Base-by-base conservation (phyloP, 1,139 yeast species). In the Magnusiomyces ingens region DNA sequence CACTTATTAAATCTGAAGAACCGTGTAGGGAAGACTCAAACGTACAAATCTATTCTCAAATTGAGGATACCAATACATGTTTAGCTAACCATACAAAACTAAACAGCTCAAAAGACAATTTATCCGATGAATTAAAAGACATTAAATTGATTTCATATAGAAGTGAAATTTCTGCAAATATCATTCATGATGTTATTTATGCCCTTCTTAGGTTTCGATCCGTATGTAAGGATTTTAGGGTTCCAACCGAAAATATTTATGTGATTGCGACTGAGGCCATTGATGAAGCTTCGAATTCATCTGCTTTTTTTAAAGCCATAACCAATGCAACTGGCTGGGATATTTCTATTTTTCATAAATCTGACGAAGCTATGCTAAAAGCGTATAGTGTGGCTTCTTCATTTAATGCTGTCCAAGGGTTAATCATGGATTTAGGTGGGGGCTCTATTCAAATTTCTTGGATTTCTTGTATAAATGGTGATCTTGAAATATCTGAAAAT, bases 191-290 rank as follows among this genome's bases (percentile, higher is more conserved):
- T 54, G 79, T 83, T 17, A 73, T 79, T 51, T 72, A 75, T 36
- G 82, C 86, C 1, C 75, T 84, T 77, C 73, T 75, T 57, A 72
- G 89, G 58, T 84, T 83, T 67, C 77, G 79, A 61, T 69, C 77
- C 58, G 81, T 83, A 42, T 84, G 89, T 64, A 78, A 75, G 54
- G 87, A 82, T 66, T 83, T 83, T 62, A 85, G 85, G 18, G 88
- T 84, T 1, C 75, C 79, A 2, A 75, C 75, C 48, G 70, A 73
- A 22, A 77, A 82, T 42, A 84, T 82, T 13, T 69, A 78, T 55
- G 81, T 83, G 1, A 81, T 82, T 22, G 87, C 86, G 11, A 81
- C 87, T 0, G 87, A 81, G 60, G 85, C 85, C 0, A 80, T 82
- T 2, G 73, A 84, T 62, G 82, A 79, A 58, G 86, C 87, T 1